Base-by-base conservation (phyloP, 805 yeast genomes). In the Candida awuae region DNA sequence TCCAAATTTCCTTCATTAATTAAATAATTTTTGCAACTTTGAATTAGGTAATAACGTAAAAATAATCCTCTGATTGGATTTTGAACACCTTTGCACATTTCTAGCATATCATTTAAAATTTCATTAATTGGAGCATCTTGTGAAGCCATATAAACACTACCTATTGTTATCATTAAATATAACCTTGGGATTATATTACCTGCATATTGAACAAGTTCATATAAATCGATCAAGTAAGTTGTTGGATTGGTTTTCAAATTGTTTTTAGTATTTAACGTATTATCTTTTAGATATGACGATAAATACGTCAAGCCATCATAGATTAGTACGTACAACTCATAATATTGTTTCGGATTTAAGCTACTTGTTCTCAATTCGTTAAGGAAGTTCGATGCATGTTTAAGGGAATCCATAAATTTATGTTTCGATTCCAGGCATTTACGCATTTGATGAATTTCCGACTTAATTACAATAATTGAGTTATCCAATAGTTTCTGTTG, bases 51-150 rank as follows among this genome's bases (percentile, higher is more conserved):
- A 63, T 92, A 88, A 34, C 98, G 68, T 51, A 92, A 64, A 57
- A 92, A 92, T 45, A 92, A 65, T 2, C 98, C 98, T 42, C 96
- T 68, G 22, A 86, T 75, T 2, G 98, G 98, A 54, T 86, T 90
- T 60, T 92, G 98, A 2, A 90, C 95, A 13, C 97, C 98, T 29
- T 94, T 73, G 48, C 94, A 81, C 98, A 92, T 92, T 59, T 92
- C 98, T 52, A 90, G 80, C 94, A 92, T 82, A 56, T 92, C 98
- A 58, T 83, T 84, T 77, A 90, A 73, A 37, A 92, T 81, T 47
- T 87, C 97, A 52, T 75, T 75, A 26, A 76, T 71, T 0, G 97
- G 95, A 0, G 94, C 80, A 39, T 78, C 85, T 1, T 80, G 72
- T 8, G 79, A 69, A 7, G 82, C 66, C 80, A 90, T 77, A 63